Evolutionary conservation across 2,329 filamentous ascomycete genomes (phyloP).

Genomic region (Rutstroemia sydowiana): DNA sequence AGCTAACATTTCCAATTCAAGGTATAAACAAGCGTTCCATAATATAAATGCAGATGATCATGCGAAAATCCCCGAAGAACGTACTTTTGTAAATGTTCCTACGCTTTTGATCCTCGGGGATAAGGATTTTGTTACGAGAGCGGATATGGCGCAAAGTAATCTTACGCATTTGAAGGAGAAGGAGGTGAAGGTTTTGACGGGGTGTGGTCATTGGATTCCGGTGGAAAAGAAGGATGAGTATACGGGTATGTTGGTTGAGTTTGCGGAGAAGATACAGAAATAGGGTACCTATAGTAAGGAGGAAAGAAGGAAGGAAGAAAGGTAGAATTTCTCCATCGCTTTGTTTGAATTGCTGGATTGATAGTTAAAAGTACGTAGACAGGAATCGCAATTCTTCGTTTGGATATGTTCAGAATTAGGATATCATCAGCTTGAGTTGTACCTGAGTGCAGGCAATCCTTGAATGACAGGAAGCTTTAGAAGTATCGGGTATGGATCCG

Average conservation of each 20-base stretch:
- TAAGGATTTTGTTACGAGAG: slow-evolving; percentile 10
- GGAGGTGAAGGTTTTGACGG: slow-evolving; percentile 11
- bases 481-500: no score
- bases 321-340: no score
- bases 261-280: no score
- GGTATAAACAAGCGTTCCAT: slow-evolving; percentile 10
- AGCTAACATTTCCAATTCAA: slow-evolving; percentile 2
- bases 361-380: no score
- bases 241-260: slow-evolving; percentile 12
- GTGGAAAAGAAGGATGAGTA: slow-evolving; percentile 16
- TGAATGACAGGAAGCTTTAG: no score
- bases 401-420: no score
- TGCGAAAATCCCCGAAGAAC: slow-evolving; percentile 11
- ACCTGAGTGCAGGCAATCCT: no score
- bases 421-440: no score
- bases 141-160: slow-evolving; percentile 6
- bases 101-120: slow-evolving; percentile 10
- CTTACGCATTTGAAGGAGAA: not conserved
- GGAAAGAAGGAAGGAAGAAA: no score
- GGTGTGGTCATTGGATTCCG: slow-evolving; percentile 16
- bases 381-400: no score
- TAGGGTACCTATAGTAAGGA: no score
- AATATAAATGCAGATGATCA: slow-evolving; percentile 13
- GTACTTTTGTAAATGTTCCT: slow-evolving; percentile 11
- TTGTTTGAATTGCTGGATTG: no score